These are phyloP conservation scores for Diddensiella santjacobensis DNA, from an alignment of 805 yeast genomes.

Conservation along the genomic window DNA sequence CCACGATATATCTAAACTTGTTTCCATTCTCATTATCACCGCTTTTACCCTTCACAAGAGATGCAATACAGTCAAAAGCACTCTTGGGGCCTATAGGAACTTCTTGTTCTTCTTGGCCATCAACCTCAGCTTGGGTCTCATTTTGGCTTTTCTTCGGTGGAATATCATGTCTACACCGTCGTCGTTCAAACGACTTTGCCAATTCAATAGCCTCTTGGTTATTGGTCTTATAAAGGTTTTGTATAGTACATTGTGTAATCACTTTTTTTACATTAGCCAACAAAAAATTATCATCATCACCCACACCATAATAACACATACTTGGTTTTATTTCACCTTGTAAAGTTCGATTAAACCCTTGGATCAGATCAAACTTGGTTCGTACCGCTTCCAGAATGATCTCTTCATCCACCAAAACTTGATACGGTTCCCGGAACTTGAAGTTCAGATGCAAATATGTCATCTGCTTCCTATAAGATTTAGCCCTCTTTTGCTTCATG, in stretches of 20 bases:
- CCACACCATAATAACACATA: slow-evolving; percentile 17
- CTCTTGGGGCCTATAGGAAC: slow-evolving; percentile 33
- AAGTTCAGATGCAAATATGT: slow-evolving; percentile 77
- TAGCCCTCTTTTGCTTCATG: slow-evolving; percentile 97
- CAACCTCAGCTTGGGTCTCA: slow-evolving; percentile 13
- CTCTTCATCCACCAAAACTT: slow-evolving; percentile 75
- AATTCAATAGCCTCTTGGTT: slow-evolving; percentile 73
- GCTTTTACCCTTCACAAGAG: slow-evolving; percentile 43
- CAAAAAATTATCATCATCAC: background rate
- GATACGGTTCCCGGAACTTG: slow-evolving; percentile 92
- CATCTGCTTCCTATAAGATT: slow-evolving; percentile 90
- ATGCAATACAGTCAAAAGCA: slow-evolving; percentile 71
- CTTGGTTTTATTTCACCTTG: slow-evolving; percentile 80
- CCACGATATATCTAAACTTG: slow-evolving; percentile 88
- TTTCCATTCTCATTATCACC: slow-evolving; percentile 56
- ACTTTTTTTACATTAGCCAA: slow-evolving; percentile 32
- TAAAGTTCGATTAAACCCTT: slow-evolving; percentile 73
- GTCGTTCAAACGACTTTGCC: slow-evolving; percentile 82
- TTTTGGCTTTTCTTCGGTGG: slow-evolving; percentile 37
- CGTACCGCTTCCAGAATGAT: slow-evolving; percentile 61
- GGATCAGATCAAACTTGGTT: slow-evolving; percentile 72
- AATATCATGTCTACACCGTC: slow-evolving; percentile 85
- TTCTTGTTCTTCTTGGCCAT: slow-evolving; percentile 6
- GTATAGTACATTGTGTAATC: slow-evolving; percentile 96
- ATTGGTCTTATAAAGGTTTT: slow-evolving; percentile 67